Evolutionary conservation across 1,284 basidiomycete species (phyloP), one percentile per base, ranked within the genome.

Genomic region (Trichosporon inkin): DNA sequence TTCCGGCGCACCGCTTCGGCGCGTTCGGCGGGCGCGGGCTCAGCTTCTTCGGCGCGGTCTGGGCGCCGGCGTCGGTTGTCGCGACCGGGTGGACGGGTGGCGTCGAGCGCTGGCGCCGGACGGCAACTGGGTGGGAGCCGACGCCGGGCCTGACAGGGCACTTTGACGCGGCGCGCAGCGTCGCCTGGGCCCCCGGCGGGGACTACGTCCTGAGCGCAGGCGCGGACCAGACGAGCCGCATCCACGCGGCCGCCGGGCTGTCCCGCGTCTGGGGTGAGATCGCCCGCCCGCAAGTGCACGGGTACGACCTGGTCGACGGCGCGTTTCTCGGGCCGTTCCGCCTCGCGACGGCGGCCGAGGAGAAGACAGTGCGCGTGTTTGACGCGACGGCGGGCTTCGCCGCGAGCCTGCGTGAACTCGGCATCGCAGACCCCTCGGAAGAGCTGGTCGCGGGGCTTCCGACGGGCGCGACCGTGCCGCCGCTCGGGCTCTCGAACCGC

Each of bases 51-150:
- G 92, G 92, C 2, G 91, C 88, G 0, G 68, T 91, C 7, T 97
- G 92, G 91, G 69, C 76, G 2, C 58, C 62, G 40, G 68, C 75
- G n/a, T 86, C 88, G 38, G 87, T 86, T 0, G 71, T 93, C 11
- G 89, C 88, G 1, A 90, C 88, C 83, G 93, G 92, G 0, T 97
- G 94, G 93, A 86, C 86, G 54, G 93, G 94, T 28, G 89, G 90
- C 3, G 92, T 90, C 86, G 83, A 93, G 70, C 82, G 90, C 52
- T 98, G 93, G 93, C 76, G 65, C 2, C 47, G 60, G 11, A 51
- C 22, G 2, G 73, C 72, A 0, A 83, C 84, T 54, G 77, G 77
- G 7, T 97, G 93, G 93, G 79, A 75, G 41, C 88, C 94, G 68
- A 73, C 82, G 1, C 84, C 85, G n/a, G 91, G 90, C 0, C 81